Base-by-base conservation (phyloP, 176 grass and related monocot genomes). In the Eragrostis nindensis region DNA sequence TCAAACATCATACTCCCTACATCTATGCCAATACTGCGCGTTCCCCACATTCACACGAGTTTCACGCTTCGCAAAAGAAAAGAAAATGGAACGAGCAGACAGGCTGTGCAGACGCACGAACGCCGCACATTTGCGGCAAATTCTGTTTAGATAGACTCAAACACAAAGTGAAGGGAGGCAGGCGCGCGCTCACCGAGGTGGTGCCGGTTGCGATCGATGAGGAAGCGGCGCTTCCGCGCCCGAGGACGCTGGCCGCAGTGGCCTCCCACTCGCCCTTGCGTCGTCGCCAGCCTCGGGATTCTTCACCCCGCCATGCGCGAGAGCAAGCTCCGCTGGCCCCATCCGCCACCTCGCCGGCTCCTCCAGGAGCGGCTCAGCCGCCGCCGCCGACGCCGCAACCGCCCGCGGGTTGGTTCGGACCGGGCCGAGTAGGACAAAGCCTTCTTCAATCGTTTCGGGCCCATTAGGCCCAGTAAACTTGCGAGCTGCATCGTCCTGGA, bases 191-290 rank as follows among this genome's bases (percentile, higher is more conserved):
- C 92, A 92, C 92, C 87, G 52, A 87, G 64, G 38, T 88, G 91
- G 85, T 88, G 82, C 27, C 82, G 92, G 71, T 65, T 78, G 83
- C 89, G 80, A 24, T 94, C 76, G 47, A 79, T 13, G 21, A 90
- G 91, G 68, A 79, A 88, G 14, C 62, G 70, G n/a, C 74, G 61
- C 68, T 86, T 85, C 47, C 80, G 64, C 12, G 80, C 91, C n/a
- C 40, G 41, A 92, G 85, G 38, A 89, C 83, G 75, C 52, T 75
- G 15, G 90, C 78, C 65, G 85, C 80, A 72, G 48, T 75, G 15
- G 87, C 78, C 70, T 92, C 83, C 9, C 80, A 39, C 83, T 89
- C 85, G 6, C 87, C 73, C 40, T 74, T 79, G 46, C 64, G 24
- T 85, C 85, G 24, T 87, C 83, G 70, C 86, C 83, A 7, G 69